Evolutionary conservation across 805 yeast genomes (phyloP).

Genomic region (Pichia heedii): DNA sequence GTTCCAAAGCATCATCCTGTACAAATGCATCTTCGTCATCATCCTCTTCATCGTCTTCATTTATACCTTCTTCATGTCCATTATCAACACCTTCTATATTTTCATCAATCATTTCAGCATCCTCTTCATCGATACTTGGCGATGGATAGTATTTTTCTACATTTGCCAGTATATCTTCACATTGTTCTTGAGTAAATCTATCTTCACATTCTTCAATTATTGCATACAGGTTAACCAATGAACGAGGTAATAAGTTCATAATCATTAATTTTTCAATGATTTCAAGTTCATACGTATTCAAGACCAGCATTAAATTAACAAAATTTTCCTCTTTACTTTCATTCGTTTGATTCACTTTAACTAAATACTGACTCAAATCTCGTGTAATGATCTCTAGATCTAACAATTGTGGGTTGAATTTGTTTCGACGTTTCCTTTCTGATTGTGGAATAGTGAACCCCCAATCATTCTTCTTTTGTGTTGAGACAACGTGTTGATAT

Average conservation of each 20-base stretch:
- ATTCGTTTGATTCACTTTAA: slow-evolving; percentile 26
- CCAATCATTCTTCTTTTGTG: slow-evolving; percentile 42
- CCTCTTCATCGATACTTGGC: slow-evolving; percentile 23
- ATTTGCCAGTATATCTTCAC: slow-evolving; percentile 49
- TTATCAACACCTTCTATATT: slow-evolving; percentile 12
- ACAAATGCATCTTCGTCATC: slow-evolving; percentile 16
- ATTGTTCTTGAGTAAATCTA: slow-evolving; percentile 62
- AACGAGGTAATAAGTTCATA: slow-evolving; percentile 69
- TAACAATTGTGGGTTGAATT: slow-evolving; percentile 27
- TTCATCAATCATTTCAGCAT: slow-evolving; percentile 14
- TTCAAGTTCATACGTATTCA: slow-evolving; percentile 50
- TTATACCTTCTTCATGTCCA: slow-evolving; percentile 15
- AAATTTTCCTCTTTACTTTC: slow-evolving; percentile 21
- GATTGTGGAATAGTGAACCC: slow-evolving; percentile 26
- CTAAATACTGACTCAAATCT: slow-evolving; percentile 37
- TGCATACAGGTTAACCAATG: slow-evolving; percentile 69
- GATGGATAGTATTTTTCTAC: slow-evolving; percentile 47
- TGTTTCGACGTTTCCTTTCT: slow-evolving; percentile 20
- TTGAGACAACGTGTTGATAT: slow-evolving; percentile 39
- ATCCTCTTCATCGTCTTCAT: slow-evolving; percentile 20
- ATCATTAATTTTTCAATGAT: slow-evolving; percentile 81
- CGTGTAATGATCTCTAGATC: slow-evolving; percentile 43
- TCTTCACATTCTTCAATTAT: slow-evolving; percentile 89
- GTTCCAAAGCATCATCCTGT: slow-evolving; percentile 21
- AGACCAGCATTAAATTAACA: slow-evolving; percentile 31